Conservation (phyloP, 2,329 filamentous ascomycete species). For the Helotiales sp. region DNA sequence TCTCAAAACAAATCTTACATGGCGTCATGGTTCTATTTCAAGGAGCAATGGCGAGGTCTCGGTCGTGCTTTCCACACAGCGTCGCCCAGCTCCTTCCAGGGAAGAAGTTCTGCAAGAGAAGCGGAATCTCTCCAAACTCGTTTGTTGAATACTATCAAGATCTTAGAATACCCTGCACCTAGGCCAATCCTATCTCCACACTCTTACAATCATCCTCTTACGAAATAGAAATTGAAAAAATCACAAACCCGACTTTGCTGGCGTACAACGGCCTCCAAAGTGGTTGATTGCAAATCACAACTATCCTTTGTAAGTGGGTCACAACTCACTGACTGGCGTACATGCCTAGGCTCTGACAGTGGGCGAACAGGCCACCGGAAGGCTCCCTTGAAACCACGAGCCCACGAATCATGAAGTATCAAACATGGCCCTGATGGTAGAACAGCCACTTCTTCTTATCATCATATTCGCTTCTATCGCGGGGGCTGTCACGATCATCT, state of each 20-base stretch:
- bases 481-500: slow-evolving; percentile 11
- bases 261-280: background rate
- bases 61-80: too few species aligned
- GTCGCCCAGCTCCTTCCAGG: too few species aligned
- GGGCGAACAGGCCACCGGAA: background rate
- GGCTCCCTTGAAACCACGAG: background rate
- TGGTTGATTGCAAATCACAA: background rate
- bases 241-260: background rate
- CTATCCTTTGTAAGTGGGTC: background rate
- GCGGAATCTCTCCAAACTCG: too few species aligned
- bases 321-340: background rate
- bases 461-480: slow-evolving; percentile 20
- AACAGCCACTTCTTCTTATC: slow-evolving; percentile 19
- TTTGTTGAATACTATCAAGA: too few species aligned
- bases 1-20: too few species aligned
- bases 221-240: background rate
- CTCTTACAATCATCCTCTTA: background rate
- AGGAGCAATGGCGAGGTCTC: too few species aligned
- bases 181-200: too few species aligned
- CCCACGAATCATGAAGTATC: background rate
- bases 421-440: slow-evolving; percentile 18
- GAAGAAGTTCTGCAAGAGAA: too few species aligned
- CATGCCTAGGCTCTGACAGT: background rate
- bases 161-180: too few species aligned
- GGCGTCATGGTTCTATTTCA: too few species aligned